phyloP scores from a whole-genome alignment of 2,329 filamentous ascomycete genomes.

The Calonectria montana region DNA sequence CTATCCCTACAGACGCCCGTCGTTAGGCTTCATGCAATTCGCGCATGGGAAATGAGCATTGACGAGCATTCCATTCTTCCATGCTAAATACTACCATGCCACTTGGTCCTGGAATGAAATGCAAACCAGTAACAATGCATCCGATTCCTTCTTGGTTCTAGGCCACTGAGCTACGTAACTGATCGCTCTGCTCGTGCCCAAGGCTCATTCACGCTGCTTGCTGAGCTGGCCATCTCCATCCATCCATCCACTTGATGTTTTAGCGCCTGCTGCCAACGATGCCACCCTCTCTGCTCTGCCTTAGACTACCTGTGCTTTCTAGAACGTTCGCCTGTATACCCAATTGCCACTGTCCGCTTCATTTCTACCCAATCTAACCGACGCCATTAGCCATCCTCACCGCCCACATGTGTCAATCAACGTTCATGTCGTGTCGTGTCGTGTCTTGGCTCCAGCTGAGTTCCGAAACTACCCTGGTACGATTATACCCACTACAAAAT shows the following conservation, averaged over 20 bases:
- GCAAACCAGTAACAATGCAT: background rate
- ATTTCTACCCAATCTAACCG: background rate
- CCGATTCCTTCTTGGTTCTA: background rate
- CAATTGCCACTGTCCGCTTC: background rate
- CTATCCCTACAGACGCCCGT: background rate
- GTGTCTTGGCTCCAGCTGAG: background rate
- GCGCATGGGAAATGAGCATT: slow-evolving; percentile 1
- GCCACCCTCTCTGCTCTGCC: background rate
- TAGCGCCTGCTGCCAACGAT: background rate
- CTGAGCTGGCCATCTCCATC: background rate
- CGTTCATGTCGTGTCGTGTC: background rate
- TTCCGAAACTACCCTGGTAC: background rate
- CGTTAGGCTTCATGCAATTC: background rate
- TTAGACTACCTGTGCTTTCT: background rate
- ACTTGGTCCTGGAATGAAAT: background rate
- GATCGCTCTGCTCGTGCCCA: background rate
- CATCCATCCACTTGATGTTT: background rate
- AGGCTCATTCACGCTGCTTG: background rate
- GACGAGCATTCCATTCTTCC: background rate
- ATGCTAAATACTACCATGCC: background rate
- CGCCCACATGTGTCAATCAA: background rate
- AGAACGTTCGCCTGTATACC: background rate
- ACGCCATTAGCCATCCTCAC: background rate
- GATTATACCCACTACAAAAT: slow-evolving; percentile 5
- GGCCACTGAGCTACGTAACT: background rate